Conservation (phyloP, 2,329 filamentous ascomycete genomes). For the Exophiala oligosperma region DNA sequence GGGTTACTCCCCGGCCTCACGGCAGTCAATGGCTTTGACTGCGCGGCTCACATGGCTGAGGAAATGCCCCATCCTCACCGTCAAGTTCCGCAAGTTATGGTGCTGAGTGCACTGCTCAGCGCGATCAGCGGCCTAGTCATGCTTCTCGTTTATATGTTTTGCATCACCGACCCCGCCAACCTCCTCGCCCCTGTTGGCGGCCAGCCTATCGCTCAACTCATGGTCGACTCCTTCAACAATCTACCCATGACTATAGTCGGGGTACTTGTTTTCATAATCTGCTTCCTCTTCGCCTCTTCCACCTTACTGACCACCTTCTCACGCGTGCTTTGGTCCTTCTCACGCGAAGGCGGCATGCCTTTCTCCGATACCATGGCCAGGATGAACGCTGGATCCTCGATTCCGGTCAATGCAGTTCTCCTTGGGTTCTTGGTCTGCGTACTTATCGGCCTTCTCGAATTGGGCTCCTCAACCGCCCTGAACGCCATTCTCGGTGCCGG, state of each 20-base stretch:
- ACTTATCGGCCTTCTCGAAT: not conserved
- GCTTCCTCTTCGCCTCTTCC: not conserved
- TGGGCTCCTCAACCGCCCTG: slow-evolving; percentile 3
- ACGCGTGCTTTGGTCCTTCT: slow-evolving; percentile 19
- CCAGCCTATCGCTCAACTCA: slow-evolving; percentile 11
- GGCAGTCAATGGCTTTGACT: slow-evolving; percentile 10
- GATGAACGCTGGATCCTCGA: not conserved
- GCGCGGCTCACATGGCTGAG: slow-evolving; percentile 19
- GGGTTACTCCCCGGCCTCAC: slow-evolving; percentile 7
- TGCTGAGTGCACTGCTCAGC: slow-evolving; percentile 1
- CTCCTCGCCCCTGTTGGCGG: slow-evolving; percentile 1
- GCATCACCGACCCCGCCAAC: slow-evolving; percentile 6
- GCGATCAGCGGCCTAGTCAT: slow-evolving; percentile 11
- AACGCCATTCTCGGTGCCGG: slow-evolving; percentile 7
- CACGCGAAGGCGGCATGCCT: not conserved
- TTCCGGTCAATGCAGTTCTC: slow-evolving; percentile 7
- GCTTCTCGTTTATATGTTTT: slow-evolving; percentile 20
- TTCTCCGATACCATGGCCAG: not conserved
- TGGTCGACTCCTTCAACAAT: slow-evolving; percentile 1
- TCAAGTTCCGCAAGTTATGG: slow-evolving; percentile 19
- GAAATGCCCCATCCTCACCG: slow-evolving; percentile 14
- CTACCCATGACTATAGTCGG: slow-evolving; percentile 1
- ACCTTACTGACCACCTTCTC: slow-evolving; percentile 1
- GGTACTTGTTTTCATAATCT: not conserved
- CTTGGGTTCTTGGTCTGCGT: not conserved